phyloP scores from a whole-genome alignment of 2,329 filamentous ascomycete genomes.

The Dactylellina sp. region DNA sequence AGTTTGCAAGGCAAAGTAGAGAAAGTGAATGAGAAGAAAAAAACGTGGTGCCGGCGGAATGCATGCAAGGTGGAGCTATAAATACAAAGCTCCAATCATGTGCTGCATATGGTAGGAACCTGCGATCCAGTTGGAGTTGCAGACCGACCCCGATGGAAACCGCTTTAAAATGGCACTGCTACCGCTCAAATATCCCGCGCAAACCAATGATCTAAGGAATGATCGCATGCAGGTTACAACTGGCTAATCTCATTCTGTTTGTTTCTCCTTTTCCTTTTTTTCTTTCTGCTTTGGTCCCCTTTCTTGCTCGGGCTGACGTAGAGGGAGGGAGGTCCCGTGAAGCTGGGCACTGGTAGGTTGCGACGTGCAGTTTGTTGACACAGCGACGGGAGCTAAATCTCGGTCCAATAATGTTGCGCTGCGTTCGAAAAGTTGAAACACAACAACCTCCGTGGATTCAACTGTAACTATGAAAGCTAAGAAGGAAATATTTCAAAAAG shows the following conservation, averaged over 20 bases:
- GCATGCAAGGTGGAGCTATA: slow-evolving; percentile 56
- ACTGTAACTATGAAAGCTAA: no score
- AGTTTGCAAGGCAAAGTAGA: slow-evolving; percentile 32
- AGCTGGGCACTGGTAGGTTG: slow-evolving; percentile 24
- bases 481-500: no score
- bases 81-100: slow-evolving; percentile 54
- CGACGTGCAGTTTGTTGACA: slow-evolving; percentile 17
- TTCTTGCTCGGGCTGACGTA: slow-evolving; percentile 31
- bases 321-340: slow-evolving; percentile 34
- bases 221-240: slow-evolving; percentile 34
- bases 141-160: slow-evolving; percentile 36
- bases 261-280: slow-evolving; percentile 16
- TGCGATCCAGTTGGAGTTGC: slow-evolving; percentile 54
- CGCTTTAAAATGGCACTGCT: slow-evolving; percentile 31
- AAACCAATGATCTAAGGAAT: slow-evolving; percentile 22
- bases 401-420: slow-evolving; percentile 36
- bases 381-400: slow-evolving; percentile 7
- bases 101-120: slow-evolving; percentile 25
- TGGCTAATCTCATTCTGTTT: slow-evolving; percentile 17
- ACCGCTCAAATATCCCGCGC: slow-evolving; percentile 20
- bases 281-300: slow-evolving; percentile 3
- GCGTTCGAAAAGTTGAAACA: slow-evolving; percentile 39
- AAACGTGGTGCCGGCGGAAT: slow-evolving; percentile 54
- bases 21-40: no score
- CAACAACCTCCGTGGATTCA: slow-evolving; percentile 17